These are phyloP conservation scores for Eucalyptus erythrocorys DNA, from an alignment of 345 rosid genomes.

Conservation along the genomic window DNA sequence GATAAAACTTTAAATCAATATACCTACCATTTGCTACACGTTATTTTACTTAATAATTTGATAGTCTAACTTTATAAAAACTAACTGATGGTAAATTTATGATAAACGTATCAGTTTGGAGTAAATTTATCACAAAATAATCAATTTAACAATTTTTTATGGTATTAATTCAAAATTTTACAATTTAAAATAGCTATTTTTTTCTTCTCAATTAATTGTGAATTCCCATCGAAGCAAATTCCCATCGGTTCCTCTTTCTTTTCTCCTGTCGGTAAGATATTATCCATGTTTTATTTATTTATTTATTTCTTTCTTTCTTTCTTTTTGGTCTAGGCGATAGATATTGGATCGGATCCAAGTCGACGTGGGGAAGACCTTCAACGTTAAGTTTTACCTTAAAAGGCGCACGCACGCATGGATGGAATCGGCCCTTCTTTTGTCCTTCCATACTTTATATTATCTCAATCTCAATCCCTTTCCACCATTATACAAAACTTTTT, in stretches of 20 bases:
- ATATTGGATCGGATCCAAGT: neutral
- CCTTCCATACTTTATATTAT: neutral
- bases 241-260: neutral
- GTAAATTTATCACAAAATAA: accelerated
- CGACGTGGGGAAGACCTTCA: neutral
- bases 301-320: accelerated
- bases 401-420: neutral
- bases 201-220: neutral
- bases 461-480: neutral
- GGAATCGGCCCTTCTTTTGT: neutral
- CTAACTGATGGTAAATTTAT: accelerated
- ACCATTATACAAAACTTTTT: neutral
- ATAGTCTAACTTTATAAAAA: accelerated
- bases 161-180: neutral
- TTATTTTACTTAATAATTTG: accelerated
- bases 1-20: neutral
- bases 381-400: neutral
- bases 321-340: neutral
- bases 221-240: neutral
- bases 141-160: accelerated
- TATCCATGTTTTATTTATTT: neutral
- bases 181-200: neutral
- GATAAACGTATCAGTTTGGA: accelerated
- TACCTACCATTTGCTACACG: accelerated
- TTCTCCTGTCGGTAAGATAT: neutral